phyloP scores from a whole-genome alignment of 1,284 basidiomycete genomes.

The Austroboletus niveus region DNA sequence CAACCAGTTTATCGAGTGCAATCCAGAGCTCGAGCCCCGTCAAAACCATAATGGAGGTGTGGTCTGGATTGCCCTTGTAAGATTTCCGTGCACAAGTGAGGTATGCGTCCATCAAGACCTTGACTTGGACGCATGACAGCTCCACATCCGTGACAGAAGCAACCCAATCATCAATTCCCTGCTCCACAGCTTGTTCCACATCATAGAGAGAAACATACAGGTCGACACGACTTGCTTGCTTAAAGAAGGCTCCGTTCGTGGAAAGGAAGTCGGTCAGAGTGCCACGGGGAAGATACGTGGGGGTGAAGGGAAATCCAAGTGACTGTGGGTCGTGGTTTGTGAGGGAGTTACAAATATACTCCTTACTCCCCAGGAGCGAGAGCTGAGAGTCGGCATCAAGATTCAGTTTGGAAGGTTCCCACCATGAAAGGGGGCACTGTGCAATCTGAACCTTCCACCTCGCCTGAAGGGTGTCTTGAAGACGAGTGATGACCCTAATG shows the following conservation, averaged over 20 bases:
- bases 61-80: constrained; percentile 38
- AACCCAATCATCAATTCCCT: constrained; percentile 29
- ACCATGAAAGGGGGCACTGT: too few species aligned
- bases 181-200: constrained; percentile 31
- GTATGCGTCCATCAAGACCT: not conserved
- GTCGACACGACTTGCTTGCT: constrained; percentile 2
- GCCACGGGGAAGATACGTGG: not conserved
- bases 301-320: not conserved
- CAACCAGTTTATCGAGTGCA: constrained; percentile 39
- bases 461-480: too few species aligned
- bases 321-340: not conserved
- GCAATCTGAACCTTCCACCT: too few species aligned
- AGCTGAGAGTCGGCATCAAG: constrained; percentile 15
- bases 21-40: constrained; percentile 44
- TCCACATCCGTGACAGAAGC: not conserved
- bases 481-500: too few species aligned
- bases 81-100: constrained; percentile 14
- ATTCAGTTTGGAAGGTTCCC: not conserved
- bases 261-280: not conserved
- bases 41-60: constrained; percentile 42
- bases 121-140: not conserved
- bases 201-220: constrained; percentile 27
- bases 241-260: constrained; percentile 1
- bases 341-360: constrained; percentile 21
- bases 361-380: constrained; percentile 24